These are phyloP conservation scores for Eucalyptus shirleyi DNA, from an alignment of 345 rosid genomes.

Conservation along the genomic window DNA sequence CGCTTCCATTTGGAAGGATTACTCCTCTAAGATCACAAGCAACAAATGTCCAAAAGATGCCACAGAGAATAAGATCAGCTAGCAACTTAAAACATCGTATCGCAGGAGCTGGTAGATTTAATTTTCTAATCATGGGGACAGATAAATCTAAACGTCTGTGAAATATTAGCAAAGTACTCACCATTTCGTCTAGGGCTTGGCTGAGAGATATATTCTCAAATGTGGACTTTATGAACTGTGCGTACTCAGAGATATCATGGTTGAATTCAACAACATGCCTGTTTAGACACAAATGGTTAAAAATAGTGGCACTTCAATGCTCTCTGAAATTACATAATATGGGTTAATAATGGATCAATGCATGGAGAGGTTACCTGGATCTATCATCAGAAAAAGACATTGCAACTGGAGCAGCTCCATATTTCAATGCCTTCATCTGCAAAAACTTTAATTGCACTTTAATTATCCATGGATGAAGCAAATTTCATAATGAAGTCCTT, in stretches of 20 bases:
- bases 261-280: constrained; percentile 20
- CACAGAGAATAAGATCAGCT: background rate
- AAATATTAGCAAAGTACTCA: constrained; percentile 10
- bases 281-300: background rate
- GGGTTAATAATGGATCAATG: background rate
- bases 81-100: background rate
- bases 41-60: background rate
- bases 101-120: background rate
- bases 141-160: background rate
- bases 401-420: constrained; percentile 52
- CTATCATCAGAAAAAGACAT: constrained; percentile 7
- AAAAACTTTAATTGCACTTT: background rate
- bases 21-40: constrained; percentile 14
- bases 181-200: constrained; percentile 55
- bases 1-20: constrained; percentile 31
- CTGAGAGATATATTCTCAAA: constrained; percentile 34
- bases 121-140: background rate
- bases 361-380: constrained; percentile 16
- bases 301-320: background rate
- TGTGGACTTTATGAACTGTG: constrained; percentile 25
- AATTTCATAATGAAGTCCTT: background rate
- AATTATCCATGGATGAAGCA: background rate
- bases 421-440: constrained; percentile 67
- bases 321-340: background rate
- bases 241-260: constrained; percentile 11